phyloP scores from a whole-genome alignment of 306 rosid species.

The Mucuna pruriens region DNA sequence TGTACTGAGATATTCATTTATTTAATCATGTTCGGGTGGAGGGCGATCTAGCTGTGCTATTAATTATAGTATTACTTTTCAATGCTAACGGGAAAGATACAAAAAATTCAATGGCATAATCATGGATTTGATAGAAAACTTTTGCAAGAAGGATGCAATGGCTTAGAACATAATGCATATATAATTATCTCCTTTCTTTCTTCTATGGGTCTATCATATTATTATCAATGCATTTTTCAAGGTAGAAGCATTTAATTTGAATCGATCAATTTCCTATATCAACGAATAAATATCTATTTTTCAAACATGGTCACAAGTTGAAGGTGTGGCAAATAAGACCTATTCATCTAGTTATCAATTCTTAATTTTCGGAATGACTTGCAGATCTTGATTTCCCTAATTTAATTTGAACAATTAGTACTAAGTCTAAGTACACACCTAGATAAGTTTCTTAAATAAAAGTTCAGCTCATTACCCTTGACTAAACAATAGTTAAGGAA shows the following conservation, averaged over 20 bases:
- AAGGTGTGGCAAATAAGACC: not conserved
- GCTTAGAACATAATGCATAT: constrained; percentile 32
- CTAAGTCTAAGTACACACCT: not conserved
- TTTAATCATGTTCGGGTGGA: not conserved
- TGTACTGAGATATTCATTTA: not conserved
- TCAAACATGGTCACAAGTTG: not conserved
- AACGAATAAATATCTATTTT: not conserved
- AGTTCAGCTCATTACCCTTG: not conserved
- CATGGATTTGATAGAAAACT: not conserved
- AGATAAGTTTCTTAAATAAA: not conserved
- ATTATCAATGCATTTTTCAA: not conserved
- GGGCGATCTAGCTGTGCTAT: not conserved
- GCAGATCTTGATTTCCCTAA: not conserved
- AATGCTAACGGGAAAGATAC: not conserved
- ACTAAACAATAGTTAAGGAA: not conserved
- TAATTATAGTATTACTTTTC: not conserved
- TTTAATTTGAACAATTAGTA: constrained; percentile 2
- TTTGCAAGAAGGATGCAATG: constrained; percentile 1
- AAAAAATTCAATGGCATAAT: constrained; percentile 3
- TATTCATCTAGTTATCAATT: not conserved
- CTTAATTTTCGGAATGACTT: not conserved
- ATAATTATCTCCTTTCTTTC: not conserved
- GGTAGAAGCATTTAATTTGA: constrained; percentile 7
- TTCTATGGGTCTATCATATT: not conserved
- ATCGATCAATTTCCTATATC: not conserved